Conservation (phyloP, 2,329 filamentous ascomycete species). For the Keithomyces neogunnii region DNA sequence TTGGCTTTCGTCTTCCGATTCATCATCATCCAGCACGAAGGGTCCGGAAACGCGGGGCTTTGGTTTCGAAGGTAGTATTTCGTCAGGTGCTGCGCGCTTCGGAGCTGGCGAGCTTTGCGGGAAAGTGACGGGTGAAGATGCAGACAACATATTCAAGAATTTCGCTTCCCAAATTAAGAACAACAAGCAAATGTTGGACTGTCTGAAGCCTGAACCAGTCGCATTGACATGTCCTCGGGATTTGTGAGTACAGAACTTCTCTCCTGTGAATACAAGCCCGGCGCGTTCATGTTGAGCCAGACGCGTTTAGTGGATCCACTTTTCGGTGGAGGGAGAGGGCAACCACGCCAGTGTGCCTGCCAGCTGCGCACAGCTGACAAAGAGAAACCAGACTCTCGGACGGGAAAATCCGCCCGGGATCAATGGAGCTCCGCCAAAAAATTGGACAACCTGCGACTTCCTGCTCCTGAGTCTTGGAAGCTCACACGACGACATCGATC, state of each 20-base stretch:
- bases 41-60: conserved; percentile 27
- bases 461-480: background rate
- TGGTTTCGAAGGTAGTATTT: conserved; percentile 24
- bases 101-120: conserved; percentile 38
- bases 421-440: conserved; percentile 19
- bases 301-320: conserved; percentile 19
- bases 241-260: background rate
- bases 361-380: conserved; percentile 13
- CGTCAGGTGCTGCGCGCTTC: conserved; percentile 29
- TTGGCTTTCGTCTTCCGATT: conserved; percentile 21
- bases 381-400: conserved; percentile 8
- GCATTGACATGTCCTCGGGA: background rate
- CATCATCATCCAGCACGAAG: conserved; percentile 30
- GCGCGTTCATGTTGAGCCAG: conserved; percentile 6
- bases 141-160: conserved; percentile 40
- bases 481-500: conserved; percentile 2
- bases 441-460: conserved; percentile 14
- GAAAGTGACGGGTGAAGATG: conserved; percentile 51
- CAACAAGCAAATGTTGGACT: background rate
- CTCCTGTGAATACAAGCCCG: background rate
- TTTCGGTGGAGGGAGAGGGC: background rate
- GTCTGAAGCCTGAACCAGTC: background rate
- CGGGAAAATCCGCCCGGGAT: conserved; percentile 20
- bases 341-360: background rate
- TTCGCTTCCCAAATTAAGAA: background rate